Evolutionary conservation across 805 yeast species (phyloP), one percentile per base, ranked within the genome.

Genomic region (Hyphopichia homilentoma): DNA sequence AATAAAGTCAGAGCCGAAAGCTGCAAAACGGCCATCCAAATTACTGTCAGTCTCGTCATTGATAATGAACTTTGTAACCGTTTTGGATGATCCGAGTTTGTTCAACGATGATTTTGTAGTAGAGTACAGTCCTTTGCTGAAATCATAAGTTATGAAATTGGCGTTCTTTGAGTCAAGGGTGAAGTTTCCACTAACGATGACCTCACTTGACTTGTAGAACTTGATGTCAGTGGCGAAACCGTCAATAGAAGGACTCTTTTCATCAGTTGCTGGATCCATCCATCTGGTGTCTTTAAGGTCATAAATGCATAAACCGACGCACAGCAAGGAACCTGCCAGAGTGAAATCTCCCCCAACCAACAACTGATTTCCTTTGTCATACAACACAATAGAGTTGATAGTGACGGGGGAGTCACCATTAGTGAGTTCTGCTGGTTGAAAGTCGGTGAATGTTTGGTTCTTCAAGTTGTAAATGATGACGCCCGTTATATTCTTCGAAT

Each of bases 291-390:
- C 62, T 3, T 57, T 50, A 39, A 77, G 53, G 45, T 81, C 80
- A 50, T 75, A 85, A 21, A 81, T 58, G 52, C 96, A 88, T 22
- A 89, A 55, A 1, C 76, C 70, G 2, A 65, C 53, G 56, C 96
- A 88, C 16, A 59, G 54, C 20, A 71, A 57, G 4, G 75, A 60
- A 0, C 82, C 80, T 2, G 84, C 79, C 14, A 65, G 52, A 14
- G 67, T 70, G 50, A 84, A 87, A 26, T 72, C 65, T 16, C 97
- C 96, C 24, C 84, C 95, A 8, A 84, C 84, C 19, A 80, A 64
- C 17, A 87, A 57, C 31, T 50, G 44, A n/a, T 49, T 41, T 5
- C 44, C 50, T 16, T 48, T 45, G 27, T 61, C 67, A 36, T 57
- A 55, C 21, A 53, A 48, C 4, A 52, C 68, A 33, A 67, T 45